These are phyloP conservation scores for Diospyros lotus DNA, from an alignment of 148 eudicot genomes.

Conservation along the genomic window DNA sequence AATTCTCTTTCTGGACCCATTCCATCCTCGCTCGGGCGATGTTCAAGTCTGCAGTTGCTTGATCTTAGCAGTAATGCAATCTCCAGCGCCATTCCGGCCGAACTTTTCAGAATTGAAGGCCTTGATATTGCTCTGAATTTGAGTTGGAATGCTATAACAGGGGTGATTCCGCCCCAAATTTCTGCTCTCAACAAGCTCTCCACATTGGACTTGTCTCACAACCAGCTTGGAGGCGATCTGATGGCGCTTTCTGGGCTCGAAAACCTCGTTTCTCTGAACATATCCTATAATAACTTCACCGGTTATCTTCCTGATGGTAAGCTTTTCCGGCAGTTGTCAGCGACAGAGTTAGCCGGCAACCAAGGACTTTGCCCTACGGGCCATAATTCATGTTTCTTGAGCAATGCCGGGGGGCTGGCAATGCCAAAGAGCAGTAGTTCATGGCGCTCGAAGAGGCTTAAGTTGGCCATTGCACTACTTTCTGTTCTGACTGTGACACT, in stretches of 20 bases:
- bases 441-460: constrained; percentile 33
- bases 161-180: constrained; percentile 58
- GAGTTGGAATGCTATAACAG: constrained; percentile 64
- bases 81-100: constrained; percentile 50
- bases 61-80: constrained; percentile 69
- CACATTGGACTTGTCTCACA: constrained; percentile 68
- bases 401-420: constrained; percentile 15
- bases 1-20: constrained; percentile 63
- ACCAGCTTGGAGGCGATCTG: constrained; percentile 55
- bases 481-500: constrained; percentile 35
- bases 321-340: constrained; percentile 65
- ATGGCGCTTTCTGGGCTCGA: constrained; percentile 57
- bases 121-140: constrained; percentile 74
- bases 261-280: constrained; percentile 73
- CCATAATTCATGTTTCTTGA: constrained; percentile 51
- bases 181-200: constrained; percentile 67
- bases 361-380: constrained; percentile 53
- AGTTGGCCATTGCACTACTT: constrained; percentile 51
- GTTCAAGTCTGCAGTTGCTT: constrained; percentile 61
- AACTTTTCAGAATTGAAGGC: constrained; percentile 50
- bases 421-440: constrained; percentile 9
- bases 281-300: constrained; percentile 73
- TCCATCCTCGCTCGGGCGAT: constrained; percentile 54
- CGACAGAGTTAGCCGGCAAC: constrained; percentile 63
- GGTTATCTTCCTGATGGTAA: constrained; percentile 75